These are phyloP conservation scores for Tetragonia tetragonoides DNA, from an alignment of 148 eudicot species.

Conservation along the genomic window DNA sequence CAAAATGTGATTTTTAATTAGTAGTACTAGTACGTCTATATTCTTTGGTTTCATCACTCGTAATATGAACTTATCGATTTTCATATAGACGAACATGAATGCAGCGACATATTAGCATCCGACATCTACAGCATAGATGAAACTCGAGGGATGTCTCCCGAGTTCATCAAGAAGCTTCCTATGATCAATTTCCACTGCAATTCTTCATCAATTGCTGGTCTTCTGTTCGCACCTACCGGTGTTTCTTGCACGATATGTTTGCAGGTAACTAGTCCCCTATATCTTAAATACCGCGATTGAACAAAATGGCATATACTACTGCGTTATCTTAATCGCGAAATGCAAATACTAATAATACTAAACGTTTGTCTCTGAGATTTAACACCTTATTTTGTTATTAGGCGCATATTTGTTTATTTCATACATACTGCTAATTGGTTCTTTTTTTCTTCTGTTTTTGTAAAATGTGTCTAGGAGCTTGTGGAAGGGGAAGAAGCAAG, in stretches of 20 bases:
- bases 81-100: conserved; percentile 27
- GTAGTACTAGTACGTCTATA: no score
- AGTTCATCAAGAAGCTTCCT: conserved; percentile 33
- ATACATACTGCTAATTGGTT: background rate
- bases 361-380: no score
- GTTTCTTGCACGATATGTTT: conserved; percentile 42
- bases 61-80: background rate
- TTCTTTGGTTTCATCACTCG: background rate
- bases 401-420: background rate
- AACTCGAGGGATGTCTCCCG: conserved; percentile 31
- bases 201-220: conserved; percentile 17
- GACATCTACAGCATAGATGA: conserved; percentile 36
- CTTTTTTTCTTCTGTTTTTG: background rate
- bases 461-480: conserved; percentile 24
- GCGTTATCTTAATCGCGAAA: no score
- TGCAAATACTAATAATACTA: no score
- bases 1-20: no score
- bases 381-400: background rate
- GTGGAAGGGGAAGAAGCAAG: conserved; percentile 34
- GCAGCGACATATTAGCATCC: conserved; percentile 9
- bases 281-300: background rate
- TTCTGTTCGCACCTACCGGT: background rate
- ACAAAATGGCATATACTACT: no score
- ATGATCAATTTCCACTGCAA: conserved; percentile 12
- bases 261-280: conserved; percentile 29